Evolutionary conservation across 2,329 filamentous ascomycete genomes (phyloP).

Genomic region (Phialophora chinensis): DNA sequence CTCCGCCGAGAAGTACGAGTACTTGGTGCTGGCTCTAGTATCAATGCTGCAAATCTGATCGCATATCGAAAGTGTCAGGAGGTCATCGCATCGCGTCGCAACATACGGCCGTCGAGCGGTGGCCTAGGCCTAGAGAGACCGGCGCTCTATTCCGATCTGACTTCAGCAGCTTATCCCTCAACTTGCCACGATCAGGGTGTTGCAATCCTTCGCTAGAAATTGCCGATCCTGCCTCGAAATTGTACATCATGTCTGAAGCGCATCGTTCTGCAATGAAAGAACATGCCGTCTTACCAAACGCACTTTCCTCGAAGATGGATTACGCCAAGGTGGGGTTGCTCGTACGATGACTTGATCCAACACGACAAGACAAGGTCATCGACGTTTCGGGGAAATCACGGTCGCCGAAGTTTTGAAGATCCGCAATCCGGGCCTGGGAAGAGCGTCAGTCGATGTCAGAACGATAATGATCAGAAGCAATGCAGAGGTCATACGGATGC

Average conservation of each 20-base stretch:
- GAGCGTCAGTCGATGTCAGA: background rate
- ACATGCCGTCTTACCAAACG: background rate
- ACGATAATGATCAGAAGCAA: background rate
- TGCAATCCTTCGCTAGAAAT: background rate
- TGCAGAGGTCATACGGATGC: background rate
- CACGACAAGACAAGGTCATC: background rate
- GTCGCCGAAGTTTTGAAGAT: background rate
- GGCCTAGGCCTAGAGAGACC: constrained; percentile 1
- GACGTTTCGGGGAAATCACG: background rate
- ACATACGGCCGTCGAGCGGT: background rate
- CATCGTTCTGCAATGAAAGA: background rate
- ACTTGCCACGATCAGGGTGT: background rate
- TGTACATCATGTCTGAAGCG: background rate
- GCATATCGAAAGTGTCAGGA: background rate
- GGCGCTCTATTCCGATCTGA: background rate
- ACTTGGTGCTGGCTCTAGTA: background rate
- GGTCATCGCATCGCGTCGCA: background rate
- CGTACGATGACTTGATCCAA: background rate
- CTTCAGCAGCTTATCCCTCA: background rate
- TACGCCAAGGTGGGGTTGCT: background rate
- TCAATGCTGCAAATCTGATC: background rate
- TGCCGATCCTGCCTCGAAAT: background rate
- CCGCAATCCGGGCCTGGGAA: background rate
- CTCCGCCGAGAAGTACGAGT: background rate
- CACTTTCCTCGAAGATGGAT: background rate